phyloP scores from a whole-genome alignment of 2,329 filamentous ascomycete species.

The Corynespora cassiicola region DNA sequence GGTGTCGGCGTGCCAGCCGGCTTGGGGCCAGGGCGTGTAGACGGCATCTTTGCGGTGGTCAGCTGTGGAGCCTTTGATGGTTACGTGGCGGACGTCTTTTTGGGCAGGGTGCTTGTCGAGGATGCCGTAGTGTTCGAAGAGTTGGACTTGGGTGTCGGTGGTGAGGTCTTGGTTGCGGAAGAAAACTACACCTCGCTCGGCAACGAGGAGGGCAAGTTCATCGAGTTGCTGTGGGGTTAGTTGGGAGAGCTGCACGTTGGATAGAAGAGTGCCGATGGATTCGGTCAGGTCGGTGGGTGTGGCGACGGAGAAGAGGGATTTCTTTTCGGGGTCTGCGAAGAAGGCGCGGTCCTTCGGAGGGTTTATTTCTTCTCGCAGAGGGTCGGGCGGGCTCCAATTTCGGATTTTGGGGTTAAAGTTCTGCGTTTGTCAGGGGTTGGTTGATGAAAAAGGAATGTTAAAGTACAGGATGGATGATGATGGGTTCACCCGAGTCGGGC shows the following conservation, averaged over 20 bases:
- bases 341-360: slow-evolving; percentile 32
- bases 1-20: slow-evolving; percentile 17
- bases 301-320: slow-evolving; percentile 23
- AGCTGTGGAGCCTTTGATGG: slow-evolving; percentile 14
- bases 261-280: slow-evolving; percentile 25
- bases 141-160: slow-evolving; percentile 14
- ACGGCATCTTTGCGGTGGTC: slow-evolving; percentile 10
- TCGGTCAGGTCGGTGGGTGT: slow-evolving; percentile 4
- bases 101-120: slow-evolving; percentile 22
- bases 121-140: slow-evolving; percentile 21
- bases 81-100: slow-evolving; percentile 15
- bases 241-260: slow-evolving; percentile 49
- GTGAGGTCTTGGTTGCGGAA: slow-evolving; percentile 53
- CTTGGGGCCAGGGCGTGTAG: slow-evolving; percentile 17
- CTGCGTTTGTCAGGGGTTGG: no score
- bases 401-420: no score
- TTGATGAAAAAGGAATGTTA: no score
- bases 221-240: slow-evolving; percentile 52
- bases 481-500: no score
- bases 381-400: no score
- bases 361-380: slow-evolving; percentile 5
- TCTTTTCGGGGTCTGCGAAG: slow-evolving; percentile 54
- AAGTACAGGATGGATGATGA: no score
- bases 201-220: slow-evolving; percentile 49
- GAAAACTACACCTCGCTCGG: slow-evolving; percentile 49